These are phyloP conservation scores for Musa acuminata DNA, from an alignment of 176 grass and related monocot species.

Conservation along the genomic window DNA sequence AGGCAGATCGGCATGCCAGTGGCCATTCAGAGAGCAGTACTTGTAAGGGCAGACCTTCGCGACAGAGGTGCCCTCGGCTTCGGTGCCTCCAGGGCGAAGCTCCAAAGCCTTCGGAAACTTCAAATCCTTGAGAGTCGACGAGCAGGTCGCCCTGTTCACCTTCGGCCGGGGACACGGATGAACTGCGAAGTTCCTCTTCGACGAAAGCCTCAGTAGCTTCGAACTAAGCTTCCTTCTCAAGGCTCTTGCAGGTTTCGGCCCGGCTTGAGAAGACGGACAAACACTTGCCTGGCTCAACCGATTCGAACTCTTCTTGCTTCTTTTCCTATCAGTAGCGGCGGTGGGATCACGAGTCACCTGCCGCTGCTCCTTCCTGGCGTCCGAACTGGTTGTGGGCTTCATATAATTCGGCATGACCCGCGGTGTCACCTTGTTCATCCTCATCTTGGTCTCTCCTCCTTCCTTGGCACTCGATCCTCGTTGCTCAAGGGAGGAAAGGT, in stretches of 20 bases:
- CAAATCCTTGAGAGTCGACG: slow-evolving; percentile 53
- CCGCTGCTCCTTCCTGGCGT: slow-evolving; percentile 42
- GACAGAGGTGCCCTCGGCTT: slow-evolving; percentile 51
- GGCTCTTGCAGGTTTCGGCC: neutral
- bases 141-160: slow-evolving; percentile 59
- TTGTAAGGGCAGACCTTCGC: slow-evolving; percentile 58
- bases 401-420: slow-evolving; percentile 71
- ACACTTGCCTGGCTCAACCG: too few relatives aligned
- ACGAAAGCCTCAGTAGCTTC: slow-evolving; percentile 12
- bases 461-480: slow-evolving; percentile 28
- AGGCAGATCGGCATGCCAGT: slow-evolving; percentile 31
- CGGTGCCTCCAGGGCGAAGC: slow-evolving; percentile 42
- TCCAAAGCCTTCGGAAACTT: slow-evolving; percentile 56
- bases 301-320: slow-evolving; percentile 7
- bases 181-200: slow-evolving; percentile 14
- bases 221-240: slow-evolving; percentile 21
- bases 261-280: slow-evolving; percentile 8
- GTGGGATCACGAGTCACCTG: neutral
- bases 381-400: slow-evolving; percentile 77
- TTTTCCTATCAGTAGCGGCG: neutral
- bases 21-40: slow-evolving; percentile 83
- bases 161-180: slow-evolving; percentile 36
- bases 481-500: slow-evolving; percentile 13
- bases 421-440: neutral
- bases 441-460: neutral